A percentile compares a stretch with the other conserved stretches of the same genome.
Conservation (phyloP, 176 grass and related monocot genomes). For the Musa troglodytarum region DNA sequence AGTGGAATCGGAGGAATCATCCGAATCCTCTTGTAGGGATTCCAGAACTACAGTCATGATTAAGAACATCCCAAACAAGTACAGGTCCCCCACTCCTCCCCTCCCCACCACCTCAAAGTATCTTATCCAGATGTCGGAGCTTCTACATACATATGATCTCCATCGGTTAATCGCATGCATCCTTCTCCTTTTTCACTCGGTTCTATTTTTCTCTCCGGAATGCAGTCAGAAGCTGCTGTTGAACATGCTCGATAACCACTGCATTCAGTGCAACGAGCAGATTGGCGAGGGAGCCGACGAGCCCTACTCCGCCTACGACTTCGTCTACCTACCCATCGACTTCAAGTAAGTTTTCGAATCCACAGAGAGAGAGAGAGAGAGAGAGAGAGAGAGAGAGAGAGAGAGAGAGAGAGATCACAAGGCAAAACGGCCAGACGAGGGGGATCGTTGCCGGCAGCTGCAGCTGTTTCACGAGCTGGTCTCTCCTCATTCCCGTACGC, state of each 20-base stretch:
- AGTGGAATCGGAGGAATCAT: conserved; percentile 16
- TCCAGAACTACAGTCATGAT: conserved; percentile 97
- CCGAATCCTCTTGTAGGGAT: conserved; percentile 31
- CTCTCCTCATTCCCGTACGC: too few relatives aligned
- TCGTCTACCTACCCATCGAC: conserved; percentile 98
- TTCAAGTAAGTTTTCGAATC: conserved; percentile 64
- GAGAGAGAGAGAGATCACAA: neutral
- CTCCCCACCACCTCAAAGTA: neutral
- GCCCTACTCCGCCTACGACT: conserved; percentile 88
- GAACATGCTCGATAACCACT: conserved; percentile 99
- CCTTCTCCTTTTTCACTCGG: neutral
- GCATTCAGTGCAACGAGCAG: conserved; percentile 83
- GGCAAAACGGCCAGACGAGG: neutral
- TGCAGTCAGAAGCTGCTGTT: conserved; percentile 91
- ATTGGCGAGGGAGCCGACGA: conserved; percentile 36
- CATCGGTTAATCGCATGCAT: neutral
- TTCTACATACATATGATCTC: neutral
- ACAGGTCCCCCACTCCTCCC: conserved; percentile 41
- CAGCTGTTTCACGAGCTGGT: neutral
- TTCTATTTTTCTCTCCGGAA: conserved; percentile 16
- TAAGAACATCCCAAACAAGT: conserved; percentile 99
- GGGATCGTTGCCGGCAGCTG: conserved; percentile 1
- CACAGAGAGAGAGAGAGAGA: neutral
- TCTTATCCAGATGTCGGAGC: conserved; percentile 1
- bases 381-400: neutral